phyloP scores from a whole-genome alignment of 192 early-diverging fungal genomes.

The Cetraspora pellucida region DNA sequence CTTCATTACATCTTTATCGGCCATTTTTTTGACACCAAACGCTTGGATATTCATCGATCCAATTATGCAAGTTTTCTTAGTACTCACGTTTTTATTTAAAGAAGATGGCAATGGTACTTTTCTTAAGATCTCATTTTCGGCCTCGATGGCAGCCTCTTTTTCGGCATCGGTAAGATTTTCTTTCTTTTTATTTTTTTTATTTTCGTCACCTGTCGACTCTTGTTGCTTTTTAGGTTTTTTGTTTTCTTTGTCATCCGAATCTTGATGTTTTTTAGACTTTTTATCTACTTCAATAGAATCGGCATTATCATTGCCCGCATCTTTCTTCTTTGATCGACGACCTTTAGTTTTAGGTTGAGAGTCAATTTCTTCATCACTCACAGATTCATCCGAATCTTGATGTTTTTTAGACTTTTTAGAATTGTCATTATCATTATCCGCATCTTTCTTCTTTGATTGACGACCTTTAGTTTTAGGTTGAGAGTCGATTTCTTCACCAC shows the following conservation, averaged over 20 bases:
- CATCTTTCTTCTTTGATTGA: background rate
- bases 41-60: conserved; percentile 33
- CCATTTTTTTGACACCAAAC: conserved; percentile 27
- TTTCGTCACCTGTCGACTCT: background rate
- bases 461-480: background rate
- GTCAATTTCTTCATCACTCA: no score
- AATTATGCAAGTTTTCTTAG: conserved; percentile 16
- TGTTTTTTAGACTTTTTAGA: no score
- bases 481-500: background rate
- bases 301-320: no score
- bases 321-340: background rate
- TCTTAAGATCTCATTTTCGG: background rate
- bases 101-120: conserved; percentile 14
- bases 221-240: no score
- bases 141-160: background rate
- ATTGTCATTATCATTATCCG: no score
- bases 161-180: background rate
- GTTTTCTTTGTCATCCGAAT: no score
- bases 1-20: conserved; percentile 7
- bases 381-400: background rate
- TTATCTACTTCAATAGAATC: no score
- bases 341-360: background rate
- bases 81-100: background rate
- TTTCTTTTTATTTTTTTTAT: background rate
- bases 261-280: no score